Base-by-base conservation (phyloP, 768 basidiomycete genomes). In the Serendipita sp. region DNA sequence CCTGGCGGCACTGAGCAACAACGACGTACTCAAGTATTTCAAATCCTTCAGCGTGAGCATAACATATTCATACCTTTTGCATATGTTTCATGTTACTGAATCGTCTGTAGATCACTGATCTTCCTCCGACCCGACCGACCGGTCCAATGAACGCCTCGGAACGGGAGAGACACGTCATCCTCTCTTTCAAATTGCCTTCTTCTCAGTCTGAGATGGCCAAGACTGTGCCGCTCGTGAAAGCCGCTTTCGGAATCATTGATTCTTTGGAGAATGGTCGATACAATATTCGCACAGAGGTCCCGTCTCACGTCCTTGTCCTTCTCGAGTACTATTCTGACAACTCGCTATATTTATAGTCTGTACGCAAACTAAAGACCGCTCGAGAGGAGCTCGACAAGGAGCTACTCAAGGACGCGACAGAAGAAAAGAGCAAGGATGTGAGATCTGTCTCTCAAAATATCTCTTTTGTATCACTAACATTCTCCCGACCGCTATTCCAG, bases 211-310 rank as follows among this genome's bases (percentile, higher is more conserved):
- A 79, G 38, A 77, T 78, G 2, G 73, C 71, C 10, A 83, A 79
- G 63, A 83, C 83, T 16, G 68, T 79, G 15, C 79, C 79, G 13
- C 78, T 94, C 68, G 77, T 94, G 64, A 72, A 82, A 38, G 82
- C 85, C 37, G 70, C 81, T n/a, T 88, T 94, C 75, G 78, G 83
- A 45, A 80, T 94, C 66, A 78, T 91, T 67, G 92, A 96, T 72
- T 73, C 79, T 16, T 73, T 93, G 63, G 75, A 75, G 47, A 76
- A 74, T 67, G 65, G 74, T 75, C 66, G 79, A 81, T 70, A 72
- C 41, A 76, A 76, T 63, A 75, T 92, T 56, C 84, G 90, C 30
- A 88, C 92, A 13, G 92, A 95, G 51, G 74, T 75, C 41, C 60
- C 69, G 63, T 10, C 11, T 53, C 41, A 1, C 45, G 15, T 24